Base-by-base conservation (phyloP, 306 rosid genomes). In the Trichosanthes cucumerina region DNA sequence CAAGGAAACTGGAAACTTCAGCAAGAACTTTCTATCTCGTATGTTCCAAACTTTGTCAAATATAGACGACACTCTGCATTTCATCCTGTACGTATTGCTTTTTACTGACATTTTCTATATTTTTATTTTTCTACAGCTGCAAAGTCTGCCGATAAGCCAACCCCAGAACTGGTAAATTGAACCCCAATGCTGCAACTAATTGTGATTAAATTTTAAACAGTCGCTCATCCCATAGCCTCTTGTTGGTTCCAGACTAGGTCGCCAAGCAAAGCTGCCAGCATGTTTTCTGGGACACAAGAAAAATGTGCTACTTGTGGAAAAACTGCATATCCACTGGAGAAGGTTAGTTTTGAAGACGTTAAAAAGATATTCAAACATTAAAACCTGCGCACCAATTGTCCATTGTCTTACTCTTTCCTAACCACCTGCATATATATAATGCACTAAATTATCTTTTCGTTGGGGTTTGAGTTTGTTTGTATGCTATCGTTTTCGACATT, bases 221-320 rank as follows among this genome's bases (percentile, higher is more conserved):
- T 6, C n/a, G 75, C 54, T 69, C 75, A 69, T 75, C 44, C 69
- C 71, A 26, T 59, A 70, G 52, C 80, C 54, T 71, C 85, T 64
- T 79, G 72, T 83, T 81, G 81, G 26, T 86, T 86, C 62, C 88
- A 91, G 98, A 91, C 97, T 84, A 91, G 96, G 80, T 86, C 96
- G 9, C 92, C 93, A 15, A 93, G 96, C 83, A 93, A 90, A 91
- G 96, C 98, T 74, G 98, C 98, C 1, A 41, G 96, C 84, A 91
- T 93, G 98, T 93, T 93, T 82, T 93, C 96, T 68, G 98, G 98
- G 69, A 93, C 98, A 4, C 97, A 93, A 85, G 98, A 91, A 18
- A 93, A 93, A 82, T 93, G 98, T 66, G 97, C 98, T 23, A 90
- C 98, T 60, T 91, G 98, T 83, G 97, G 96, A 34, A 93, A 93